Percentiles rank a stretch among this genome's conserved stretches.
Evolutionary conservation across 176 grass and related monocot species (phyloP).

Genomic region (Phoenix roebelenii): DNA sequence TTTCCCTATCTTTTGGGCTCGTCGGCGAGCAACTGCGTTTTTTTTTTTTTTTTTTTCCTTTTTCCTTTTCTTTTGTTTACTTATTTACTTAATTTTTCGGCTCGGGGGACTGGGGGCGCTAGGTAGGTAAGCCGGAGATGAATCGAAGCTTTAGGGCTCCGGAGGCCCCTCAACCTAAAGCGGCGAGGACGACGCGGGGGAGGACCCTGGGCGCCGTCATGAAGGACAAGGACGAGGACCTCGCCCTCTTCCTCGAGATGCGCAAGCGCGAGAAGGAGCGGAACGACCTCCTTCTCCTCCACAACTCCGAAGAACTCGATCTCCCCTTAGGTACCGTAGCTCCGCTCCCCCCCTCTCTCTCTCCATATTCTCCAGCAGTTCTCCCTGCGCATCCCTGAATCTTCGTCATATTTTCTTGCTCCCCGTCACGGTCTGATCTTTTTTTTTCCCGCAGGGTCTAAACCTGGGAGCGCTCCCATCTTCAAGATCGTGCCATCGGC

Average conservation of each 20-base stretch:
- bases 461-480: conserved; percentile 26
- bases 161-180: not conserved
- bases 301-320: conserved; percentile 8
- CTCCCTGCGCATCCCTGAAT: not conserved
- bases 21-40: no score
- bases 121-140: not conserved
- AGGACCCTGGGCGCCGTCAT: conserved; percentile 74
- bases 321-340: conserved; percentile 6
- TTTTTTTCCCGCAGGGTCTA: conserved; percentile 26
- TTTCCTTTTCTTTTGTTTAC: no score
- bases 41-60: no score
- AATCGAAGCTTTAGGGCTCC: conserved; percentile 6
- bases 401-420: not conserved
- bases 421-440: conserved; percentile 12
- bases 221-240: conserved; percentile 94
- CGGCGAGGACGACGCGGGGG: conserved; percentile 19
- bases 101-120: no score
- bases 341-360: not conserved
- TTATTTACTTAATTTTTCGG: no score
- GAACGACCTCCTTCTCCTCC: conserved; percentile 10
- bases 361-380: not conserved
- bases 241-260: conserved; percentile 98
- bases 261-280: conserved; percentile 77
- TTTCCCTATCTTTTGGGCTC: no score
- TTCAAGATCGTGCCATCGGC: conserved; percentile 30